phyloP scores from a whole-genome alignment of 352 stramenopile genomes.

The Pythium pyrilobum region DNA sequence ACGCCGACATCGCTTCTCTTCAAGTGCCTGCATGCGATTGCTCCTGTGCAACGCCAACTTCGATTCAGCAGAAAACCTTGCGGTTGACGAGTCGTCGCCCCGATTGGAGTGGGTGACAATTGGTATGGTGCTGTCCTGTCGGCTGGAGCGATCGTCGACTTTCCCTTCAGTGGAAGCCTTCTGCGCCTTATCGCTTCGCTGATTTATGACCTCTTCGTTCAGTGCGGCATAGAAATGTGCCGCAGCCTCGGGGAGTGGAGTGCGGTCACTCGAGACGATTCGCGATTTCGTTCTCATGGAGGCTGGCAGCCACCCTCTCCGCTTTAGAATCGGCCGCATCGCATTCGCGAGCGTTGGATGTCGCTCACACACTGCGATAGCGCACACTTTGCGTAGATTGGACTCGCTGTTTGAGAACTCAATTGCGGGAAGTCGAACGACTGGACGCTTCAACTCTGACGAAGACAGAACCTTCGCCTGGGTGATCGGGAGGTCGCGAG shows the following conservation, averaged over 20 bases:
- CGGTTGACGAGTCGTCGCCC: background rate
- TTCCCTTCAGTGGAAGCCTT: background rate
- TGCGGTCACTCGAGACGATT: background rate
- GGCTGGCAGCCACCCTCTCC: slow-evolving; percentile 18
- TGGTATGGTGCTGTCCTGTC: too few species aligned
- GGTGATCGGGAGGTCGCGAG: slow-evolving; percentile 38
- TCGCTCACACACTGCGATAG: slow-evolving; percentile 31
- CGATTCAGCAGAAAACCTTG: background rate
- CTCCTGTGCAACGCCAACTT: slow-evolving; percentile 29
- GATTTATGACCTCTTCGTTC: slow-evolving; percentile 20
- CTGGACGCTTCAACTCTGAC: slow-evolving; percentile 20
- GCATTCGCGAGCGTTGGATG: slow-evolving; percentile 25
- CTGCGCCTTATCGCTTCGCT: background rate
- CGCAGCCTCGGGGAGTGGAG: slow-evolving; percentile 16
- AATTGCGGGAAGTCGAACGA: slow-evolving; percentile 29
- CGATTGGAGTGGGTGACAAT: background rate
- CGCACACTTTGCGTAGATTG: slow-evolving; percentile 22
- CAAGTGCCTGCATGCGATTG: slow-evolving; percentile 48
- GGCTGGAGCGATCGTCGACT: too few species aligned
- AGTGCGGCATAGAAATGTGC: slow-evolving; percentile 38
- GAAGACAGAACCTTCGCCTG: slow-evolving; percentile 4
- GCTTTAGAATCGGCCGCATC: slow-evolving; percentile 26
- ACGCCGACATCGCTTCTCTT: slow-evolving; percentile 46
- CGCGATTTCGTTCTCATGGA: slow-evolving; percentile 3
- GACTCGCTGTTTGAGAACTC: slow-evolving; percentile 29